Evolutionary conservation across 106 monocot species (phyloP).

Genomic region (Dendrobium officinale): DNA sequence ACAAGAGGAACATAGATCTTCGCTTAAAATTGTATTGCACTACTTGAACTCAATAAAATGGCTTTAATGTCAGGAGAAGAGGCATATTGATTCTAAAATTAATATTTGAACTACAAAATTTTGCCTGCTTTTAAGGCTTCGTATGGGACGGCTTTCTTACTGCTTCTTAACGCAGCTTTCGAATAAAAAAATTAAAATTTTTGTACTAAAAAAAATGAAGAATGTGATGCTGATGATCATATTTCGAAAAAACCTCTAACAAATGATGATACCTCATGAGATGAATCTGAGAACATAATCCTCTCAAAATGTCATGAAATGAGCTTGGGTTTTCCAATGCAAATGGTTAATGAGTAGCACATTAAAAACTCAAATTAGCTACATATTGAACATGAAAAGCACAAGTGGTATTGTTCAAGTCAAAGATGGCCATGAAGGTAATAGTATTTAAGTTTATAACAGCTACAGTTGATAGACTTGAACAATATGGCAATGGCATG

Average conservation of each 20-base stretch:
- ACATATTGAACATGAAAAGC: not conserved
- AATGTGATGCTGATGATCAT: conserved; percentile 18
- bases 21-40: too few relatives aligned
- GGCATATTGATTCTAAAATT: not conserved
- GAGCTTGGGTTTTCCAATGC: not conserved
- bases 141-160: too few relatives aligned
- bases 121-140: not conserved
- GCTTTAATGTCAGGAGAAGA: not conserved
- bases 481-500: conserved; percentile 37
- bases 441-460: conserved; percentile 6
- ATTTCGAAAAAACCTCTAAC: conserved; percentile 8
- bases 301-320: conserved; percentile 7
- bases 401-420: not conserved
- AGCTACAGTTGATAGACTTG: conserved; percentile 8
- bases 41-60: too few relatives aligned
- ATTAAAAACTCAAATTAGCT: not conserved
- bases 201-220: not conserved
- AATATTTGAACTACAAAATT: not conserved
- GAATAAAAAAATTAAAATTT: too few relatives aligned
- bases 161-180: too few relatives aligned
- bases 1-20: too few relatives aligned
- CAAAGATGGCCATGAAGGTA: conserved; percentile 29
- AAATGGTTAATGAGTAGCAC: not conserved
- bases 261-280: not conserved
- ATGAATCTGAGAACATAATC: conserved; percentile 9